Evolutionary conservation across 1,284 basidiomycete species (phyloP).

Genomic region (Melampsora larici-populina): DNA sequence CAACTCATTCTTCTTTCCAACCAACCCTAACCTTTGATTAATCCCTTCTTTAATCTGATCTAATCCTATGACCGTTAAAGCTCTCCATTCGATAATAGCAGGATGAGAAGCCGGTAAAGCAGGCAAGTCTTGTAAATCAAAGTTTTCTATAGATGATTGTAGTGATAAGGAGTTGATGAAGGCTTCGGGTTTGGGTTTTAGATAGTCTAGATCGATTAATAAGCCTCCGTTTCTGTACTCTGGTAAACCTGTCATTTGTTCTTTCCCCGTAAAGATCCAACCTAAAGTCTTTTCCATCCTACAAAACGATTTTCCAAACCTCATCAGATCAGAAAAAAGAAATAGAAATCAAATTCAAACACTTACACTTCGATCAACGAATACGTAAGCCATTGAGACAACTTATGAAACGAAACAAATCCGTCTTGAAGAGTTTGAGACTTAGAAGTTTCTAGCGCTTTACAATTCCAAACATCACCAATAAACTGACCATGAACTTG

Average conservation of each 20-base stretch:
- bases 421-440: slow-evolving; percentile 60
- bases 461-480: slow-evolving; percentile 86
- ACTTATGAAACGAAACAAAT: slow-evolving; percentile 89
- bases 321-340: neutral
- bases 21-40: slow-evolving; percentile 62
- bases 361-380: slow-evolving; percentile 38
- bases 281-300: slow-evolving; percentile 66
- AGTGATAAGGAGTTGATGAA: slow-evolving; percentile 46
- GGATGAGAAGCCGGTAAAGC: slow-evolving; percentile 71
- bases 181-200: slow-evolving; percentile 61
- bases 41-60: slow-evolving; percentile 75
- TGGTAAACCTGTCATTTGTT: slow-evolving; percentile 76
- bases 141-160: slow-evolving; percentile 52
- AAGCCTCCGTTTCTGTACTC: slow-evolving; percentile 91
- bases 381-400: slow-evolving; percentile 77
- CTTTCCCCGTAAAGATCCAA: slow-evolving; percentile 72
- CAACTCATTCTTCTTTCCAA: slow-evolving; percentile 56
- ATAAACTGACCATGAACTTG: slow-evolving; percentile 64
- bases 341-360: slow-evolving; percentile 48
- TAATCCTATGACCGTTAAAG: slow-evolving; percentile 84
- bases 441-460: slow-evolving; percentile 57
- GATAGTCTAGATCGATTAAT: slow-evolving; percentile 74
- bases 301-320: slow-evolving; percentile 47
- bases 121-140: slow-evolving; percentile 60
- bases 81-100: slow-evolving; percentile 91